These are phyloP conservation scores for Pseudonitzschia multiseries DNA, from an alignment of 108 stramenopile genomes.

Conservation along the genomic window DNA sequence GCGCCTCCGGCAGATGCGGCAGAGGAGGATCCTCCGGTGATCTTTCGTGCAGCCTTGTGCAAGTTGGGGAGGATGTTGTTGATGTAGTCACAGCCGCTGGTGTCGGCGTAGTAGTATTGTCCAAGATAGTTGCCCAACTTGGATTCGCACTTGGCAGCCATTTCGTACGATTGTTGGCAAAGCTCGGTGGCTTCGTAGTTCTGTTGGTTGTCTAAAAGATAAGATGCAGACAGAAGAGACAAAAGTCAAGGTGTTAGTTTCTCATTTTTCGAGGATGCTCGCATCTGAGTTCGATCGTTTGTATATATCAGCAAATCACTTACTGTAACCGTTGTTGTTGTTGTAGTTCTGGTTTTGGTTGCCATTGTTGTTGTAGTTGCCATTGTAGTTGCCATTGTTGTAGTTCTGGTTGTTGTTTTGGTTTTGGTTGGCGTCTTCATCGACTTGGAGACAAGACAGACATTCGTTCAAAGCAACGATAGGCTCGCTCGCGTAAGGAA, in stretches of 20 bases:
- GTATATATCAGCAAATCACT: too few species aligned
- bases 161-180: conserved; percentile 62
- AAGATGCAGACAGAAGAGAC: background rate
- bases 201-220: conserved; percentile 34
- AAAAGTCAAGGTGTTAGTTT: background rate
- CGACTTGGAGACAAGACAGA: conserved; percentile 60
- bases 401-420: conserved; percentile 44
- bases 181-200: conserved; percentile 53
- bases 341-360: conserved; percentile 9
- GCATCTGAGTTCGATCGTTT: too few species aligned
- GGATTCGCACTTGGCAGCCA: conserved; percentile 73
- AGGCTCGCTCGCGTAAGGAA: conserved; percentile 57
- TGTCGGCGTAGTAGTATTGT: conserved; percentile 58
- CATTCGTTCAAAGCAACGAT: conserved; percentile 55
- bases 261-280: too few species aligned
- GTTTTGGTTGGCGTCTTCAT: conserved; percentile 41
- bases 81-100: conserved; percentile 65
- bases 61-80: conserved; percentile 50
- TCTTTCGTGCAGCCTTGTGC: conserved; percentile 27
- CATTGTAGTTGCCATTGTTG: background rate
- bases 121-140: conserved; percentile 29
- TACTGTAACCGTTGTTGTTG: background rate
- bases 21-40: conserved; percentile 3
- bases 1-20: background rate
- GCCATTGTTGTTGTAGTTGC: conserved; percentile 7